Percentiles rank a stretch among this genome's conserved stretches.
These are phyloP conservation scores for Singerocomus inundabilis DNA, from an alignment of 1,284 basidiomycete genomes.

Conservation along the genomic window DNA sequence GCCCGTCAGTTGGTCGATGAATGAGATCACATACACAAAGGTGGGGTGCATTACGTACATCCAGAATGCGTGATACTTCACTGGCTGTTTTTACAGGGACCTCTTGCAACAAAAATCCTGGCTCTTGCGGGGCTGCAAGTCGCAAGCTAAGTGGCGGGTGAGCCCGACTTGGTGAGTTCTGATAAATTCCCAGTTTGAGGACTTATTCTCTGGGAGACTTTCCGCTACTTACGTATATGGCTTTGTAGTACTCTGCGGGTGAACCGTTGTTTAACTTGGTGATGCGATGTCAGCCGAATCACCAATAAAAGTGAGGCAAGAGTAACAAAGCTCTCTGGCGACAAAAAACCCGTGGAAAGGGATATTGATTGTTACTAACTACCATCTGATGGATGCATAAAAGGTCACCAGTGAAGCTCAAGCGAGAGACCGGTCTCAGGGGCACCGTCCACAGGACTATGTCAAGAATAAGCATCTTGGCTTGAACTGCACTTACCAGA, in stretches of 20 bases:
- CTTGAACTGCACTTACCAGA: conserved; percentile 43
- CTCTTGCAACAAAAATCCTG: conserved; percentile 66
- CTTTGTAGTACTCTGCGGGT: conserved; percentile 38
- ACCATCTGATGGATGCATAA: background rate
- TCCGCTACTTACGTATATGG: conserved; percentile 40
- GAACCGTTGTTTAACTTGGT: conserved; percentile 28
- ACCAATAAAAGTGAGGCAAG: background rate
- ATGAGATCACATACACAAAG: background rate
- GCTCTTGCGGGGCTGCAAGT: conserved; percentile 63
- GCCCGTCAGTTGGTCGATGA: background rate
- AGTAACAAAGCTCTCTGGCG: background rate
- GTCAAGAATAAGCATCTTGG: background rate
- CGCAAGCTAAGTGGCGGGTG: conserved; percentile 71
- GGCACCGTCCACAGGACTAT: background rate
- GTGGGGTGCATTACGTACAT: conserved; percentile 41
- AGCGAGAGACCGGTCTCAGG: background rate
- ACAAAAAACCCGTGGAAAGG: background rate
- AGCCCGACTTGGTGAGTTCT: conserved; percentile 60
- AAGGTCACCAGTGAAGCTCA: background rate
- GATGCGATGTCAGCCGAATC: conserved; percentile 14
- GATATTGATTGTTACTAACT: background rate
- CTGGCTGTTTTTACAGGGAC: conserved; percentile 67
- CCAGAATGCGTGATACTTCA: conserved; percentile 69
- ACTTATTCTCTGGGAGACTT: background rate
- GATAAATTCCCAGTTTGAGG: conserved; percentile 3